Base-by-base conservation (phyloP, 257 asterid genomes). In the Nicotiana noctiflora region DNA sequence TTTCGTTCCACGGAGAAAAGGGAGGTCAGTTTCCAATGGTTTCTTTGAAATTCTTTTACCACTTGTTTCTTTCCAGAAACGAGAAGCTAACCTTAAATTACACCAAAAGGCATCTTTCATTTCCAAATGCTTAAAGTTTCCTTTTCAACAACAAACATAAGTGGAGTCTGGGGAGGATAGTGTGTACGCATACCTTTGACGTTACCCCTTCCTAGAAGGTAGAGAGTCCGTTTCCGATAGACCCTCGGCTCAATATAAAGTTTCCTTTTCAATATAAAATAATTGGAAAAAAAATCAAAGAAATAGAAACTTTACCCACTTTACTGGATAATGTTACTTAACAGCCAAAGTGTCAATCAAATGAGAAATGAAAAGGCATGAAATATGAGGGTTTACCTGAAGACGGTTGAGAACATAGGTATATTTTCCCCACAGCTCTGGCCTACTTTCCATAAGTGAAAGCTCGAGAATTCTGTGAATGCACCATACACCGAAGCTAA, bases 401-500 rank as follows among this genome's bases (percentile, higher is more conserved):
- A 96, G 98, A 46, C 98, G 98, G 53, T 96, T 96, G 56, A 96
- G 97, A 57, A 91, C 98, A 60, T 83, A 94, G 34, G 99, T 96
- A 83, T 96, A 96, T 84, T 92, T 96, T 29, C 99, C 99, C 99
- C 99, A 96, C 32, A 96, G 95, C 83, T 96, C 98, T 1, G 99
- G 99, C 82, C 99, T 81, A 86, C 99, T 96, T 84, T 96, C 99
- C 97, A 92, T 87, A 66, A 91, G 94, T 31, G 97, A 96, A 62
- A 96, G 97, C 77, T 92, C 98, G 37, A 96, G 97, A 82, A 96
- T 87, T 85, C 99, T 89, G 83, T 90, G 99, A 84, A 96, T 96
- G 89, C 98, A 90, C 99, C 99, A 96, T 32, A 96, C 97, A 13
- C 99, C 99, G 81, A 94, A 96, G 92, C 99, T 92, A 79, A 92